Evolutionary conservation across 805 yeast species (phyloP).

Genomic region (Priceomyces medius): DNA sequence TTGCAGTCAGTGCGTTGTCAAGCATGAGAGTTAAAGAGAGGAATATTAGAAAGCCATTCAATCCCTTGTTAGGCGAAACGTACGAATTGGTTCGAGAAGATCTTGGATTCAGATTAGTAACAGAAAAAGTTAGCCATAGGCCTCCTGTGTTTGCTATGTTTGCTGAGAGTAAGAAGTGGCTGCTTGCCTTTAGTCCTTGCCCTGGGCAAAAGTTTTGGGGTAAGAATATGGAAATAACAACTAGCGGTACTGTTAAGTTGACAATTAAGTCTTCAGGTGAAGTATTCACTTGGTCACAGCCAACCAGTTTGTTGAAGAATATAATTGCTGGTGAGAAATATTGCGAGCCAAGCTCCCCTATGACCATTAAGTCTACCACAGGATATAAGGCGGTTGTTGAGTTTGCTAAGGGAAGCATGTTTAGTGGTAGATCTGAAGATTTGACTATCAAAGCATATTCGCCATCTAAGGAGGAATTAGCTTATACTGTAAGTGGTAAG

Average conservation of each 20-base stretch:
- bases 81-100: constrained; percentile 87
- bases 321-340: constrained; percentile 94
- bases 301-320: constrained; percentile 79
- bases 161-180: constrained; percentile 76
- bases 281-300: constrained; percentile 76
- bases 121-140: constrained; percentile 86
- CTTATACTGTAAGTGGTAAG: constrained; percentile 60
- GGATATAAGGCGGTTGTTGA: constrained; percentile 70
- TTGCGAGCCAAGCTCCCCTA: constrained; percentile 75
- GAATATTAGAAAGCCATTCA: constrained; percentile 85
- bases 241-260: constrained; percentile 67
- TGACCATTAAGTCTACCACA: constrained; percentile 64
- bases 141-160: constrained; percentile 84
- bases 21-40: constrained; percentile 72
- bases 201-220: constrained; percentile 95
- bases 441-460: constrained; percentile 46
- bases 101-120: constrained; percentile 64
- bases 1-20: constrained; percentile 76
- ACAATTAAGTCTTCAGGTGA: constrained; percentile 62
- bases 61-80: constrained; percentile 92
- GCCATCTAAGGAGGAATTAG: constrained; percentile 30
- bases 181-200: constrained; percentile 55
- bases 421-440: constrained; percentile 77
- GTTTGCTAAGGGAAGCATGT: constrained; percentile 81
- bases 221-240: constrained; percentile 79